Evolutionary conservation across 1,284 basidiomycete genomes (phyloP), one percentile per base, ranked within the genome.

Genomic region (Rhodotorula sp.): DNA sequence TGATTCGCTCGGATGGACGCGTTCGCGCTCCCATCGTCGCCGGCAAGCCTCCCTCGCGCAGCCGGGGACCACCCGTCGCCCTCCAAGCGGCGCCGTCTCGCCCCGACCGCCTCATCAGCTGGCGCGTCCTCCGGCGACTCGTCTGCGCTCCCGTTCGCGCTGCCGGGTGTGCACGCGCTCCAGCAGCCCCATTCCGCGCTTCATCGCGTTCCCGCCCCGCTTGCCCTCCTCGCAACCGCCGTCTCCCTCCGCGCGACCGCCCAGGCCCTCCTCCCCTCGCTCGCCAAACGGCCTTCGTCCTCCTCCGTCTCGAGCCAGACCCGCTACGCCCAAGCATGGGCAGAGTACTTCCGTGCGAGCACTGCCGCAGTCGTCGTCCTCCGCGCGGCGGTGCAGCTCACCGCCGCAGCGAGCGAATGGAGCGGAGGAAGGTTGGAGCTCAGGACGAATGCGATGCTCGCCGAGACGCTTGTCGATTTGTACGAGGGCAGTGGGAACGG

Each of bases 401-500:
- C 61, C 22, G 48, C 62, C 3, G 27, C 32, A 19, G 34, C 27
- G 32, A 62, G 66, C 56, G 70, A 71, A 34, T 67, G 32, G 10
- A 34, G 44, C 21, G 70, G 70, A 15, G 62, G 66, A 13, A 48
- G 70, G 57, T 41, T 64, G 25, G 70, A 71, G 46, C 44, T 71
- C 51, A 61, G 70, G 37, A 66, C 70, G 32, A 54, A 60, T 22
- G 66, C 66, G 13, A 71, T 71, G 70, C 58, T 71, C 27, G 65
- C 62, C 4, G 57, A 71, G 55, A 44, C 59, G 6, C 32, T 71
- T 22, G 63, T 64, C 5, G 68, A 69, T 21, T 27, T 59, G 15
- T 69, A 69, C 22, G 59, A 69, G 21, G 68, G 68, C 7, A 57
- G 44, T 3, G 63, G 48, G 27, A 44, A 46, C 22, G 66, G 55